These are phyloP conservation scores for Curvularia hawaiiensis DNA, from an alignment of 2,329 filamentous ascomycete species.

Conservation along the genomic window DNA sequence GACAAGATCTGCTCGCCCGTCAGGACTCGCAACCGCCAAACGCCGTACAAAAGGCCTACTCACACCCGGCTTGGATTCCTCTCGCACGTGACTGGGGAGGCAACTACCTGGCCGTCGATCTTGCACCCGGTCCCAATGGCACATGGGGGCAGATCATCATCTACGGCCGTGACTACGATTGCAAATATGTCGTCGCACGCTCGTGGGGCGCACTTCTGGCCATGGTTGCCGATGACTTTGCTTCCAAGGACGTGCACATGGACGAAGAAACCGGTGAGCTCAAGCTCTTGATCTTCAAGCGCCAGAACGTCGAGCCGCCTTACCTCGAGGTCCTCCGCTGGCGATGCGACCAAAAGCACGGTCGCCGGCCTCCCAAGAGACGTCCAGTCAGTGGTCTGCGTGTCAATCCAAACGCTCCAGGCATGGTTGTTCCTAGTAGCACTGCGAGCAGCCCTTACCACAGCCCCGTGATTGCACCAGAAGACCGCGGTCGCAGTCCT, in stretches of 20 bases:
- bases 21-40: conserved; percentile 89
- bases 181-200: conserved; percentile 93
- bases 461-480: conserved; percentile 63
- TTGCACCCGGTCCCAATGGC: conserved; percentile 86
- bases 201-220: conserved; percentile 92
- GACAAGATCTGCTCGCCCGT: conserved; percentile 79
- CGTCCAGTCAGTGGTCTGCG: conserved; percentile 55
- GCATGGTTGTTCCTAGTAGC: conserved; percentile 51
- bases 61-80: conserved; percentile 94
- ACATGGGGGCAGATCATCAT: conserved; percentile 97
- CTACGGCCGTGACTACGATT: conserved; percentile 97
- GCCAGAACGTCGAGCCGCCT: conserved; percentile 83
- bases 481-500: conserved; percentile 71
- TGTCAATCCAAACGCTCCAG: conserved; percentile 58
- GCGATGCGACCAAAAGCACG: conserved; percentile 95
- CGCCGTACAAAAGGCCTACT: conserved; percentile 89
- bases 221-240: conserved; percentile 87
- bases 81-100: conserved; percentile 97
- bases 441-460: conserved; percentile 65
- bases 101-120: conserved; percentile 93
- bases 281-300: conserved; percentile 83
- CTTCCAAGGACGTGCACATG: conserved; percentile 87
- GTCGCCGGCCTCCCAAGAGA: conserved; percentile 61
- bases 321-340: conserved; percentile 96
- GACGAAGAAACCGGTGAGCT: conserved; percentile 92